Conservation (phyloP, 208 protist species). For the Trypanosoma brucei region DNA sequence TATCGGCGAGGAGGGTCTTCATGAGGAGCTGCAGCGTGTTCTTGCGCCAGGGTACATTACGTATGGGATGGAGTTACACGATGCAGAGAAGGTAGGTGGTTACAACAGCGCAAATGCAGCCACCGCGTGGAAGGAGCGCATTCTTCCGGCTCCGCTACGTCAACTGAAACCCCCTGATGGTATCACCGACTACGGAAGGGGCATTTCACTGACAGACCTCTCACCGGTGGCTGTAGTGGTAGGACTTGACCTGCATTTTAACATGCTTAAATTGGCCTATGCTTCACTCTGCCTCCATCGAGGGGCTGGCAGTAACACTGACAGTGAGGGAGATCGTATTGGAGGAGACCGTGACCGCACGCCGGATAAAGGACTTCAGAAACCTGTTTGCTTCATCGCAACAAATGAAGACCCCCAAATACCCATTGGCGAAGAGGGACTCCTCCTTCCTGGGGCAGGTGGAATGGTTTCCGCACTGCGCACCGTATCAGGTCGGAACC, state of each 20-base stretch:
- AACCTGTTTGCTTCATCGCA: conserved; percentile 41
- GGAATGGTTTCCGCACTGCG: conserved; percentile 36
- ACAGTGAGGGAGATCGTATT: no score
- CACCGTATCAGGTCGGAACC: conserved; percentile 26
- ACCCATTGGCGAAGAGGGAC: conserved; percentile 28
- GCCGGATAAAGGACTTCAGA: background rate
- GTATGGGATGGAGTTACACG: conserved; percentile 67
- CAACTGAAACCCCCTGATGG: conserved; percentile 1
- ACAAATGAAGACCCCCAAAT: conserved; percentile 77
- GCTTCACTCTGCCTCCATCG: conserved; percentile 38
- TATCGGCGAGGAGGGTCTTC: conserved; percentile 61
- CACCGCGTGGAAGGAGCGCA: conserved; percentile 25
- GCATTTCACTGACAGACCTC: conserved; percentile 55
- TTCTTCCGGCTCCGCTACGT: conserved; percentile 42
- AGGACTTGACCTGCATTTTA: conserved; percentile 65
- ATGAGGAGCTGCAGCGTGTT: conserved; percentile 53
- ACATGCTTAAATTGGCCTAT: conserved; percentile 51
- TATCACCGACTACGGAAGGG: conserved; percentile 7
- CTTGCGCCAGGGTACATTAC: conserved; percentile 65
- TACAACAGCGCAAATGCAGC: conserved; percentile 28
- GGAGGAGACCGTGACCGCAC: no score
- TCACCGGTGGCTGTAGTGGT: conserved; percentile 53
- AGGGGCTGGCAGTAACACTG: no score
- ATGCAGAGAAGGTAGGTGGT: conserved; percentile 32
- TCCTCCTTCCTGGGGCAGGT: conserved; percentile 55